Evolutionary conservation across 106 monocot species (phyloP).

Genomic region (Narthecium ossifragum): DNA sequence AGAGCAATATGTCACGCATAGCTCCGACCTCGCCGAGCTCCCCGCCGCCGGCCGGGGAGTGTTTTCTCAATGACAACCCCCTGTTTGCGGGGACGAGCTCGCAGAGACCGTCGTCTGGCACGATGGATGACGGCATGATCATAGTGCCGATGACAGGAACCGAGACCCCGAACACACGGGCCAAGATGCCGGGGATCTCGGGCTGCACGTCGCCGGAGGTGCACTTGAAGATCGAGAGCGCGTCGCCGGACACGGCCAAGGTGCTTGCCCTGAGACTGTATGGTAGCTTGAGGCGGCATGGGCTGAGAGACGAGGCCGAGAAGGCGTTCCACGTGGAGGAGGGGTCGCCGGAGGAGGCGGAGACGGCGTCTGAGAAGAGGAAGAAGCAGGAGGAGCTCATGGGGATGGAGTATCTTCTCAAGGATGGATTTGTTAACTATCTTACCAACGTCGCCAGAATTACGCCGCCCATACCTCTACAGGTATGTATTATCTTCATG

Average conservation of each 20-base stretch:
- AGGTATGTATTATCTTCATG: neutral
- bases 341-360: neutral
- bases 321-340: slow-evolving; percentile 1
- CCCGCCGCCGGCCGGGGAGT: too few species aligned
- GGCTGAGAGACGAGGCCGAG: slow-evolving; percentile 2
- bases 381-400: slow-evolving; percentile 11
- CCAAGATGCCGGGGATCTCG: slow-evolving; percentile 10
- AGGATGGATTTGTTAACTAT: slow-evolving; percentile 8
- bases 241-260: slow-evolving; percentile 5
- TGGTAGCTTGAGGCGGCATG: slow-evolving; percentile 6
- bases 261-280: slow-evolving; percentile 1
- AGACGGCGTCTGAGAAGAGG: neutral
- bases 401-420: slow-evolving; percentile 10
- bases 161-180: slow-evolving; percentile 10
- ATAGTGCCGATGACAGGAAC: slow-evolving; percentile 2
- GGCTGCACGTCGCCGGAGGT: slow-evolving; percentile 13
- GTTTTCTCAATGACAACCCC: too few species aligned
- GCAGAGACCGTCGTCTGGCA: too few species aligned
- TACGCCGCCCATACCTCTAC: slow-evolving; percentile 11
- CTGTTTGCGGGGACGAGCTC: too few species aligned
- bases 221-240: slow-evolving; percentile 2
- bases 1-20: too few species aligned
- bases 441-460: slow-evolving; percentile 1
- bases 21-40: too few species aligned
- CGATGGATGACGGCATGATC: slow-evolving; percentile 9